A percentile compares a stretch with the other conserved stretches of the same genome.
Evolutionary conservation across 148 eudicot species (phyloP).

Genomic region (Cornus controversa): DNA sequence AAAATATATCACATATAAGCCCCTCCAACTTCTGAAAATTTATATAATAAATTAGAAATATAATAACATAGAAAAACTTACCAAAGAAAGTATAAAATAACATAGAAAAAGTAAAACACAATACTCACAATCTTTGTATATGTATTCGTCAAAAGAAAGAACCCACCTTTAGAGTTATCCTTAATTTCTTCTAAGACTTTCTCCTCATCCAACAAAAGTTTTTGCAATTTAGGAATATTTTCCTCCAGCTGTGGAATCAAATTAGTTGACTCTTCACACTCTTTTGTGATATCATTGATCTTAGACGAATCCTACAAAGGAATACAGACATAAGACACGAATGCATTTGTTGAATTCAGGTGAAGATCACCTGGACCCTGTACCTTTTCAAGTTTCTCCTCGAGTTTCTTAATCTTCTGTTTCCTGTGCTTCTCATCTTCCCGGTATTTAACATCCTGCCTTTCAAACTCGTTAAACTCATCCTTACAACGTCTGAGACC

Average conservation of each 20-base stretch:
- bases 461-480: conserved; percentile 89
- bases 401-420: conserved; percentile 84
- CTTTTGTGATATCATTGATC: conserved; percentile 56
- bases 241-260: conserved; percentile 76
- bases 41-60: neutral
- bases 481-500: conserved; percentile 63
- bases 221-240: conserved; percentile 69
- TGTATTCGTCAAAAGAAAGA: conserved; percentile 2
- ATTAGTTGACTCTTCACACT: conserved; percentile 59
- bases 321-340: conserved; percentile 21
- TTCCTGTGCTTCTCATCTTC: conserved; percentile 86
- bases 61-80: neutral
- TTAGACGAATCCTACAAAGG: conserved; percentile 64
- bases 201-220: conserved; percentile 68
- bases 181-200: conserved; percentile 72
- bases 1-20: neutral
- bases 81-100: no score
- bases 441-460: conserved; percentile 86
- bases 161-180: conserved; percentile 71
- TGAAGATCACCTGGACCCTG: neutral
- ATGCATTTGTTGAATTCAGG: neutral
- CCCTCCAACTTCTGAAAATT: neutral
- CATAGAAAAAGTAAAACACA: neutral
- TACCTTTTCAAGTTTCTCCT: conserved; percentile 87
- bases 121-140: neutral